Base-by-base conservation (phyloP, 2,329 filamentous ascomycete species). In the Aaosphaeria pasadenensis region DNA sequence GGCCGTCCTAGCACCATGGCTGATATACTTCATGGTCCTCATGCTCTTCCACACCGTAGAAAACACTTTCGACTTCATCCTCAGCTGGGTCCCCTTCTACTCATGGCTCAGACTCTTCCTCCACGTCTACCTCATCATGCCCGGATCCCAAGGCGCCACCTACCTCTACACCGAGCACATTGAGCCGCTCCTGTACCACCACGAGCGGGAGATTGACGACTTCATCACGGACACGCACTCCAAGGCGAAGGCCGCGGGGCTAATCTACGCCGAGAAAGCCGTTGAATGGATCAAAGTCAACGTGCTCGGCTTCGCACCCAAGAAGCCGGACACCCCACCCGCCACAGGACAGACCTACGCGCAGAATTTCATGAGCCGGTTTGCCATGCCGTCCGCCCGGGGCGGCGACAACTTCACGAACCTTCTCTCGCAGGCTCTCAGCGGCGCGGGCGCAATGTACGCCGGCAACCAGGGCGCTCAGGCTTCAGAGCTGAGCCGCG, bases 21-120 rank as follows among this genome's bases (percentile, higher is more conserved):
- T 97, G 57, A 97, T 97, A 88, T 99, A 97, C 81, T 99, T 92
- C 88, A 90, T 96, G 51, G 90, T 96, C 28, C 82, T 96, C 56
- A 88, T 89, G 52, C 86, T 89, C 69, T 83, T 86, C 60, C 79
- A 91, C 48, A 82, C 94, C 52, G 83, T 85, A 71, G 94, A 97
- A 75, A 91, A 87, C 42, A 95, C 91, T 83, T 85, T 88, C 48
- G 84, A 86, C 62, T 96, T 92, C 74, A 85, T 97, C 64, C 81
- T 97, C 42, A 81, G 81, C 69, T 97, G 91, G 89, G 77, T 97
- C 35, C 94, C 94, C 2, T 95, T 97, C 72, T 99, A 96, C 74
- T 83, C 89, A 59, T 96, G 91, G 82, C 78, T 96, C 62, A 90
- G 94, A 56, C 83, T 96, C 46, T 77, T 86, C 65, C 87, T 94